Percentiles rank a stretch among this genome's conserved stretches.
Evolutionary conservation across 2,329 filamentous ascomycete genomes (phyloP).

Genomic region (Pseudogymnoascus sp.): DNA sequence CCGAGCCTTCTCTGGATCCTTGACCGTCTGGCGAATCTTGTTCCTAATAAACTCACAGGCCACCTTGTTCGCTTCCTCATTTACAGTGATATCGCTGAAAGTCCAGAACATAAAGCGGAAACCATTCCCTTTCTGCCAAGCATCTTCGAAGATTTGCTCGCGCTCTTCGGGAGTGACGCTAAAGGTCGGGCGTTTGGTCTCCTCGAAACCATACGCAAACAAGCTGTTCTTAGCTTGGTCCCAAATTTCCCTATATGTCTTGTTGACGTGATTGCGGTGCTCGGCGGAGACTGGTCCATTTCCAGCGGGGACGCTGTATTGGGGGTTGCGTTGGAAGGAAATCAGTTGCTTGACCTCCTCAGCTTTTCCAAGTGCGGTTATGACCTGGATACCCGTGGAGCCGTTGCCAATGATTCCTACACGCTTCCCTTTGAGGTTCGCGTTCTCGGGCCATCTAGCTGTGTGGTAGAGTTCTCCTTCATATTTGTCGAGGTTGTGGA

Average conservation of each 20-base stretch:
- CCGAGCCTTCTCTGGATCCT: slow-evolving; percentile 29
- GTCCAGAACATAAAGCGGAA: slow-evolving; percentile 35
- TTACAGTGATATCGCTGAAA: slow-evolving; percentile 34
- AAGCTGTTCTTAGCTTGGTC: slow-evolving; percentile 26
- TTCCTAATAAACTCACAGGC: slow-evolving; percentile 34
- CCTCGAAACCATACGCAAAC: slow-evolving; percentile 32
- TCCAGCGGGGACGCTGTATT: slow-evolving; percentile 33
- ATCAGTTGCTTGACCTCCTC: slow-evolving; percentile 34
- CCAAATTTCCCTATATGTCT: slow-evolving; percentile 32
- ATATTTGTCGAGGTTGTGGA: slow-evolving; percentile 43
- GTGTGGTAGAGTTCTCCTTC: slow-evolving; percentile 39
- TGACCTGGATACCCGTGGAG: slow-evolving; percentile 31
- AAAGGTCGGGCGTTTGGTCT: slow-evolving; percentile 23
- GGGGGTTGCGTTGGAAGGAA: slow-evolving; percentile 33
- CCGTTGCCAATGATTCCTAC: slow-evolving; percentile 34
- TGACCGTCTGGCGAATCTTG: slow-evolving; percentile 30
- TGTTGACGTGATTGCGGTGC: slow-evolving; percentile 30
- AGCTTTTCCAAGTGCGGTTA: slow-evolving; percentile 27
- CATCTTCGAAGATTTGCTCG: slow-evolving; percentile 27
- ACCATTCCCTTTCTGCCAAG: slow-evolving; percentile 32
- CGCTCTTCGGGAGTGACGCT: slow-evolving; percentile 25
- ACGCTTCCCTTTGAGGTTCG: slow-evolving; percentile 28
- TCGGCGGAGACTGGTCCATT: slow-evolving; percentile 24
- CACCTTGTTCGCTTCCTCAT: slow-evolving; percentile 35
- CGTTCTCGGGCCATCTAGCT: slow-evolving; percentile 37